Conservation (phyloP, 116 monocot genomes). For the Zostera marina region DNA sequence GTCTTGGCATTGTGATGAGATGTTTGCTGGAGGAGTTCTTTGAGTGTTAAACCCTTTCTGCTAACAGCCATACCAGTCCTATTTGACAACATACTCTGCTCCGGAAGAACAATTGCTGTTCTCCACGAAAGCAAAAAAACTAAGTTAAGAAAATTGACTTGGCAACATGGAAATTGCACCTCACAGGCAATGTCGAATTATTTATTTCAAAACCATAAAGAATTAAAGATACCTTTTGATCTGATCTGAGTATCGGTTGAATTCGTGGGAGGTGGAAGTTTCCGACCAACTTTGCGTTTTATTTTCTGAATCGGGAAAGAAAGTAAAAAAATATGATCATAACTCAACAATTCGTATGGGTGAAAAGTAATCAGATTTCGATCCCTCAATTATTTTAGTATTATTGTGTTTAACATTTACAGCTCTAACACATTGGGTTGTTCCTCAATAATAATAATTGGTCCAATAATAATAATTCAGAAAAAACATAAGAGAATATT, state of each 20-base stretch:
- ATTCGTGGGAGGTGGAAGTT: slow-evolving; percentile 80
- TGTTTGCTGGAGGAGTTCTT: slow-evolving; percentile 81
- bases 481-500: not conserved
- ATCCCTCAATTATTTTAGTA: too few species aligned
- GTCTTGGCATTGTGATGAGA: slow-evolving; percentile 83
- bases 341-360: too few species aligned
- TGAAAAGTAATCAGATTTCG: too few species aligned
- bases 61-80: slow-evolving; percentile 59
- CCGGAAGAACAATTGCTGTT: slow-evolving; percentile 78
- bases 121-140: slow-evolving; percentile 1
- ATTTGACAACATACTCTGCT: slow-evolving; percentile 71
- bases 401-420: not conserved
- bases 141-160: too few species aligned
- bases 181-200: too few species aligned
- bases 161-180: too few species aligned
- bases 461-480: not conserved
- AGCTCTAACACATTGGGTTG: not conserved
- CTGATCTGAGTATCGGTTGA: slow-evolving; percentile 62
- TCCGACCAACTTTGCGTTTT: slow-evolving; percentile 71
- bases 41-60: slow-evolving; percentile 71
- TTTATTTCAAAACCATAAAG: not conserved
- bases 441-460: not conserved
- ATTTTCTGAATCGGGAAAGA: slow-evolving; percentile 39
- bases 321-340: too few species aligned
- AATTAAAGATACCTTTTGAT: slow-evolving; percentile 44